phyloP scores from a whole-genome alignment of 2,329 filamentous ascomycete species.

The Grosmannia penicillata region DNA sequence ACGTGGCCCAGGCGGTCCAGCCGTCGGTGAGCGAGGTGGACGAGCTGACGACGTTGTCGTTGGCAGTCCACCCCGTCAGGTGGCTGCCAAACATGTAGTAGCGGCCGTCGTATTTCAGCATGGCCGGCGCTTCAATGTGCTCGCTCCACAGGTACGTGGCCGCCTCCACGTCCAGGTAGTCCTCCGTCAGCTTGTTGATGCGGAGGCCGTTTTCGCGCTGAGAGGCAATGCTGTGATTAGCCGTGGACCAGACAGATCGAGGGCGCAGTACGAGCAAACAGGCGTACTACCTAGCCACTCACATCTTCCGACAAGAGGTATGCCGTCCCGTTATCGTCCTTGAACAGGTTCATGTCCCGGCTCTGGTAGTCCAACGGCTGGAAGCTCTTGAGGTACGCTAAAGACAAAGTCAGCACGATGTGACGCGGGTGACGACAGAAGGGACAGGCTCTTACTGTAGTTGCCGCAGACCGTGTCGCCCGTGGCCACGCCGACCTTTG shows the following conservation, averaged over 20 bases:
- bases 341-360: constrained; percentile 42
- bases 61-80: constrained; percentile 27
- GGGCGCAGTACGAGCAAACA: neutral
- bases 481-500: constrained; percentile 13
- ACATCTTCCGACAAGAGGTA: constrained; percentile 51
- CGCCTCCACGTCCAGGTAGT: constrained; percentile 10
- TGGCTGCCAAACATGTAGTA: constrained; percentile 41
- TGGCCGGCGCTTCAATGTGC: constrained; percentile 36
- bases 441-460: no score
- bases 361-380: constrained; percentile 15
- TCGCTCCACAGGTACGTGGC: constrained; percentile 16
- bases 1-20: constrained; percentile 30
- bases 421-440: no score
- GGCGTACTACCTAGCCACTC: constrained; percentile 11
- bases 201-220: constrained; percentile 12
- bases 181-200: constrained; percentile 12
- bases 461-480: constrained; percentile 43
- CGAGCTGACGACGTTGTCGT: constrained; percentile 28
- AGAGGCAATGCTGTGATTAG: no score
- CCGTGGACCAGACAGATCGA: no score
- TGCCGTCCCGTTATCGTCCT: constrained; percentile 44
- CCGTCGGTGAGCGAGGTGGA: neutral
- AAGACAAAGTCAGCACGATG: no score
- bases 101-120: constrained; percentile 33
- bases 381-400: constrained; percentile 19